These are phyloP conservation scores for Thermochaetoides thermophila DNA, from an alignment of 495 filamentous ascomycete species.

Conservation along the genomic window DNA sequence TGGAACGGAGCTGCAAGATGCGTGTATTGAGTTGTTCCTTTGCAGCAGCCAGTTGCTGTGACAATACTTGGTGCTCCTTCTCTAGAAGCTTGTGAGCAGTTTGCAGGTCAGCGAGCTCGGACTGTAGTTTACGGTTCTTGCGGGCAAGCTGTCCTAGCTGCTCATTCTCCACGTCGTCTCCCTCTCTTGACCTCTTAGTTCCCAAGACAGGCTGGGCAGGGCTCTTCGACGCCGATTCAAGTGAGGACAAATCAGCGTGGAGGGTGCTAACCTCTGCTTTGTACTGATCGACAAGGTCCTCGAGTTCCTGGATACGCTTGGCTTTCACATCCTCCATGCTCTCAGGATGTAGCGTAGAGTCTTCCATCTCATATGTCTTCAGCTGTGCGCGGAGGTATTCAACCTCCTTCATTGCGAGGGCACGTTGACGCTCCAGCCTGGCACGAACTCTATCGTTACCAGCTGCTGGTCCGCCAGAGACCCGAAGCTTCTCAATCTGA, in stretches of 20 bases:
- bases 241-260: constrained; percentile 53
- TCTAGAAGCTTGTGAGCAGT: constrained; percentile 49
- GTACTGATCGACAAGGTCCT: constrained; percentile 76
- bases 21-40: constrained; percentile 64
- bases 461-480: constrained; percentile 20
- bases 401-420: constrained; percentile 76
- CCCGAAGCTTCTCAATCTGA: constrained; percentile 58
- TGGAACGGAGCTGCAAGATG: constrained; percentile 72
- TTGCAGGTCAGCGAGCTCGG: constrained; percentile 54
- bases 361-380: constrained; percentile 81
- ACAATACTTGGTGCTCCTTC: constrained; percentile 57
- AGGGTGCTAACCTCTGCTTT: constrained; percentile 65
- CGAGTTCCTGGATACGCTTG: constrained; percentile 64
- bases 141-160: constrained; percentile 68
- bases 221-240: constrained; percentile 28
- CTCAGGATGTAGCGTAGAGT: constrained; percentile 66
- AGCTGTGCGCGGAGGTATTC: constrained; percentile 87
- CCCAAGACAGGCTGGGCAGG: constrained; percentile 22
- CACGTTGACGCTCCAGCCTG: constrained; percentile 62
- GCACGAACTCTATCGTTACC: constrained; percentile 49
- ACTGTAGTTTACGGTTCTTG: constrained; percentile 74
- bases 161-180: constrained; percentile 51
- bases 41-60: constrained; percentile 56
- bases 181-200: constrained; percentile 40
- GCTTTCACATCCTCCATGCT: constrained; percentile 62